Evolutionary conservation across 2,329 filamentous ascomycete genomes (phyloP), one percentile per base, ranked within the genome.

Genomic region (Talaromyces verruculosus): DNA sequence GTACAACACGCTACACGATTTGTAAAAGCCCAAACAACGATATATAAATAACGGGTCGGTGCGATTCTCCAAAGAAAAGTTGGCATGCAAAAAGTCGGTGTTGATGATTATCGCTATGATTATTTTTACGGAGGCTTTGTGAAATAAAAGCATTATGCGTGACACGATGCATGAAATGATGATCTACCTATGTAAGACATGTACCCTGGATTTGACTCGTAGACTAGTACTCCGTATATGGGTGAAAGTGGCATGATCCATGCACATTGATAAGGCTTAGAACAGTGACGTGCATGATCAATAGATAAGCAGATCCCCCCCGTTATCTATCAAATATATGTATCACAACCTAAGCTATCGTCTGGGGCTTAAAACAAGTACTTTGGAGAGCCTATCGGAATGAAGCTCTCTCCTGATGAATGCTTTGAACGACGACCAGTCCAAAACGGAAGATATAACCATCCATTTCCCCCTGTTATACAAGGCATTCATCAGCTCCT

Each of bases 1-100:
- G 4, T 88, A 84, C 71, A 79, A 84, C 65, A 84, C 82, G 1
- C 74, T 89, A 67, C 81, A 83, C 71, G 77, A 79, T 33, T 75
- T 80, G 72, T 67, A 43, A 49, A 11, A n/a, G 25, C 5, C 19
- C 35, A 35, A n/a, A 39, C 13, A 43, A 19, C 37, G 39, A 45
- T 60, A 37, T 60, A 60, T 28, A 60, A 58, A 33, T 57, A 57
- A 25, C n/a, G 28, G 53, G 33, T 15, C n/a, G 33, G 11, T 25
- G 11, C n/a, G 5, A 8, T 57, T 57, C 53, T 57, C n/a, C 5
- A 19, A 57, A 37, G 13, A 51, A 53, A 53, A 53, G 28, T 33
- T 19, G 49, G 25, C 4, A 13, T 51, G 47, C 45, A 30, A 55
- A 55, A 57, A 22, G 33, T 39, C n/a, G 30, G 51, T 35, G 47